These are phyloP conservation scores for Breviolum minutum DNA, from an alignment of 73 alveolate genomes.

Conservation along the genomic window DNA sequence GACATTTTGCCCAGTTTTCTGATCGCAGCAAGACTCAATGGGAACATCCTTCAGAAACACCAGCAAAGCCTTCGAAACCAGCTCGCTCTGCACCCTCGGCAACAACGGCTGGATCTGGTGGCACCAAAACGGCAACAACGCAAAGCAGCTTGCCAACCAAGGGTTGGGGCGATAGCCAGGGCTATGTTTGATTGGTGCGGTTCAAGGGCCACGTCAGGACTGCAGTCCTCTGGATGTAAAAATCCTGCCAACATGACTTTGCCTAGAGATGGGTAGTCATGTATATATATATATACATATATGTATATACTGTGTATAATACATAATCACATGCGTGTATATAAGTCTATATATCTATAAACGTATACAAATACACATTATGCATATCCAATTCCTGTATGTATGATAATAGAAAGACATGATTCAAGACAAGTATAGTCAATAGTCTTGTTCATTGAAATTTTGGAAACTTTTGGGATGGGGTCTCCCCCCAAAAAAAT, in stretches of 20 bases:
- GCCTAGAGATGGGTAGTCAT: too few relatives aligned
- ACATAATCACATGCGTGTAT: too few relatives aligned
- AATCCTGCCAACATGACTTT: too few relatives aligned
- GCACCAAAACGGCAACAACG: not conserved
- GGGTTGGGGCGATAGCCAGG: not conserved
- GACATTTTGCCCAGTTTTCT: not conserved
- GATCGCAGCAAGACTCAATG: conserved; percentile 38
- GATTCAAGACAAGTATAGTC: not conserved
- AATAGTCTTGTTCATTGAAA: not conserved
- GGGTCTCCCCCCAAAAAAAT: not conserved
- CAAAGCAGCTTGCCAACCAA: not conserved
- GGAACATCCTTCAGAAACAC: conserved; percentile 14
- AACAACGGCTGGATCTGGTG: too few relatives aligned
- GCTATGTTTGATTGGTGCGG: too few relatives aligned
- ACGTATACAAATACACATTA: too few relatives aligned
- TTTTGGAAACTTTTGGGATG: not conserved
- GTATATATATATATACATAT: too few relatives aligned
- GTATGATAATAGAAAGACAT: not conserved
- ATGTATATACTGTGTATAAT: too few relatives aligned
- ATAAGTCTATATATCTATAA: too few relatives aligned
- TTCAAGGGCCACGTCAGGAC: too few relatives aligned
- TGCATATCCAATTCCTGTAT: not conserved
- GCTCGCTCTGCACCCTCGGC: not conserved
- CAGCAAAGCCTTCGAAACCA: not conserved
- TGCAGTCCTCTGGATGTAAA: too few relatives aligned